Base-by-base conservation (phyloP, 2,329 filamentous ascomycete species). In the Sporothrix globosa region DNA sequence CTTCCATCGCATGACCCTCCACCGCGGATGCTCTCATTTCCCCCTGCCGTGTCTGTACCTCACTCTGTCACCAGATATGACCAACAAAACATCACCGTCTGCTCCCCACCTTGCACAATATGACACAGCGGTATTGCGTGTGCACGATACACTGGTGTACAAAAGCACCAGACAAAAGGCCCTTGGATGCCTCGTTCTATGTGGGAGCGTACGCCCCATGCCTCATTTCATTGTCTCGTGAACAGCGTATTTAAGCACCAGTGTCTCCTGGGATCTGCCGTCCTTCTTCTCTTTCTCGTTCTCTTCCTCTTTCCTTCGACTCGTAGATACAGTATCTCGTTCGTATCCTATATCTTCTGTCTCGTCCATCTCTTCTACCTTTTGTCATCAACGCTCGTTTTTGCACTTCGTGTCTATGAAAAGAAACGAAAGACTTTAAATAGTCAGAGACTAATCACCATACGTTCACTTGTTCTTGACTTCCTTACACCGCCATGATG, bases 21-120 rank as follows among this genome's bases (percentile, higher is more conserved):
- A 69, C 54, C 27, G 39, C 66, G 39, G 39, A 21, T 52, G 39
- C 67, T 24, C 44, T 69, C 53, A 52, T 61, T 60, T 52, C 44
- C 39, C 30, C 19, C 52, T 60, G 67, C 67, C n/a, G 67, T 69
- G 67, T 46, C 13, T 69, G 67, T 69, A 34, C 44, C 44, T 39
- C 30, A 21, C 21, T 61, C 53, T 34, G 46, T 66, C 44, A 39
- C 54, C 54, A 24, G 27, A 52, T 27, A 11, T 34, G 44, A n/a
- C 63, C 46, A 50, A 30, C 50, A 44, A 46, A 52, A 41, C 66
- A 46, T 44, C 39, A 19, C 27, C 24, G 48, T 24, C 19, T 27
- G 66, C 24, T 10, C 9, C 41, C 30, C 41, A 21, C 53, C 53
- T 68, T 21, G 66, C 53, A 68, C 52, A 68, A 44, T 30, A 56